A percentile compares a stretch with the other conserved stretches of the same genome.
Evolutionary conservation across 192 early-diverging fungal species (phyloP).

Genomic region (Fimicolochytrium jonesii): DNA sequence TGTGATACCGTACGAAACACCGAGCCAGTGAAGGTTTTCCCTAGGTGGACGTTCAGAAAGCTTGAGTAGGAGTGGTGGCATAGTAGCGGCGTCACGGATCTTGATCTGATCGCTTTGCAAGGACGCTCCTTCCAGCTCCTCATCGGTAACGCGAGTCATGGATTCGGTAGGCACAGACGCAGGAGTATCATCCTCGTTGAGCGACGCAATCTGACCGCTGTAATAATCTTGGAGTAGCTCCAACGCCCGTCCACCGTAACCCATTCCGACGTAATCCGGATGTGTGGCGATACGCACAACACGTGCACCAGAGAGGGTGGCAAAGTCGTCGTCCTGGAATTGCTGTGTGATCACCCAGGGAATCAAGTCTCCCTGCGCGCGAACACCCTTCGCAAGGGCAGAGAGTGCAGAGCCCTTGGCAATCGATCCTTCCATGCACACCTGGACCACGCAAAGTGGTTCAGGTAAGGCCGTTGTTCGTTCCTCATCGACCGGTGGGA

Average conservation of each 20-base stretch:
- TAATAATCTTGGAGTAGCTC: slow-evolving; percentile 86
- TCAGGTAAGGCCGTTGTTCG: slow-evolving; percentile 71
- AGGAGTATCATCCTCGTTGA: slow-evolving; percentile 44
- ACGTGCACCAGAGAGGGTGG: slow-evolving; percentile 86
- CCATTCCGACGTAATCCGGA: slow-evolving; percentile 96
- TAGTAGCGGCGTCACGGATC: slow-evolving; percentile 79
- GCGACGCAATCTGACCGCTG: slow-evolving; percentile 64
- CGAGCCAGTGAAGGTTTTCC: slow-evolving; percentile 87
- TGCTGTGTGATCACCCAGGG: slow-evolving; percentile 95
- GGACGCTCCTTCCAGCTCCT: slow-evolving; percentile 49
- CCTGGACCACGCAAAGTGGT: slow-evolving; percentile 86
- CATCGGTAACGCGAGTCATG: slow-evolving; percentile 52
- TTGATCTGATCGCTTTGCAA: slow-evolving; percentile 72
- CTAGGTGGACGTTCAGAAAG: slow-evolving; percentile 70
- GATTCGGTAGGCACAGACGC: slow-evolving; percentile 14
- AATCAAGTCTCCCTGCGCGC: slow-evolving; percentile 90
- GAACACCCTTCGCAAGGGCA: slow-evolving; percentile 78
- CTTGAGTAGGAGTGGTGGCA: slow-evolving; percentile 89
- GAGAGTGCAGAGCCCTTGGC: slow-evolving; percentile 80
- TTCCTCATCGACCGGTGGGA: slow-evolving; percentile 77
- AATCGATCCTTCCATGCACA: slow-evolving; percentile 93
- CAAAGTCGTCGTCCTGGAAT: slow-evolving; percentile 96
- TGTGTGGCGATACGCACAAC: slow-evolving; percentile 98
- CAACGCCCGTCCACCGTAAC: slow-evolving; percentile 88
- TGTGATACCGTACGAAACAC: slow-evolving; percentile 94